Percentiles rank a stretch among this genome's conserved stretches.
Evolutionary conservation across 2,329 filamentous ascomycete genomes (phyloP).

Genomic region (Neoascochyta sp.): DNA sequence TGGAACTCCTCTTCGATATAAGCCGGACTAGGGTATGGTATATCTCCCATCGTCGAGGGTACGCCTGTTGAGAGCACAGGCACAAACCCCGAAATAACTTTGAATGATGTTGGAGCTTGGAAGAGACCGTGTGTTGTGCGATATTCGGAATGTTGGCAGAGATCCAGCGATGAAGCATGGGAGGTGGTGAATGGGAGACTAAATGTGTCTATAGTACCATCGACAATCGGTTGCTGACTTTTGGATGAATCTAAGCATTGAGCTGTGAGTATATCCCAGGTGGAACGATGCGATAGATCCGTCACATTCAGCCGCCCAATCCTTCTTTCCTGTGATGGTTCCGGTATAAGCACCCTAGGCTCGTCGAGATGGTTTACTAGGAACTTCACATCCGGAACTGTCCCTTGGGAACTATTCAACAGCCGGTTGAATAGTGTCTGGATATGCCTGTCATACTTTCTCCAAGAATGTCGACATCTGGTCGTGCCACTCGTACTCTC

Average conservation of each 20-base stretch:
- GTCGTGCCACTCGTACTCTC: slow-evolving; percentile 4
- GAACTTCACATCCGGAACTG: slow-evolving; percentile 9
- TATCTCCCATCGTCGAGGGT: slow-evolving; percentile 46
- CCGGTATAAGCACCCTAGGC: slow-evolving; percentile 7
- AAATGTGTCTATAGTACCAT: slow-evolving; percentile 1
- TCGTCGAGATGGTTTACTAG: slow-evolving; percentile 9
- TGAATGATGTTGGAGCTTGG: slow-evolving; percentile 44
- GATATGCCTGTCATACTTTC: slow-evolving; percentile 1
- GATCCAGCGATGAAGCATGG: slow-evolving; percentile 4
- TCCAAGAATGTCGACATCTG: slow-evolving; percentile 1
- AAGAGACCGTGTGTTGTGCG: slow-evolving; percentile 46
- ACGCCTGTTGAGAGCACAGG: slow-evolving; percentile 49
- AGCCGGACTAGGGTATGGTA: slow-evolving; percentile 52
- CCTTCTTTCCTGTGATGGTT: slow-evolving; percentile 3
- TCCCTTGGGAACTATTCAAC: slow-evolving; percentile 1
- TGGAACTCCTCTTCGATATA: slow-evolving; percentile 46
- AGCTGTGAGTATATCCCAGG: slow-evolving; percentile 4
- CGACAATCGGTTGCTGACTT: no score
- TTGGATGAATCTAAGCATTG: no score
- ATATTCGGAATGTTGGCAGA: slow-evolving; percentile 36
- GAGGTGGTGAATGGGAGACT: slow-evolving; percentile 5
- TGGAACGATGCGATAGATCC: slow-evolving; percentile 2
- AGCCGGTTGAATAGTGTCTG: not conserved
- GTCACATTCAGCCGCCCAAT: slow-evolving; percentile 2
- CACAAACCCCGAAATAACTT: slow-evolving; percentile 39